A percentile compares a stretch with the other conserved stretches of the same genome.
Conservation (phyloP, 352 stramenopile species). For the Phytophthora brassicae region DNA sequence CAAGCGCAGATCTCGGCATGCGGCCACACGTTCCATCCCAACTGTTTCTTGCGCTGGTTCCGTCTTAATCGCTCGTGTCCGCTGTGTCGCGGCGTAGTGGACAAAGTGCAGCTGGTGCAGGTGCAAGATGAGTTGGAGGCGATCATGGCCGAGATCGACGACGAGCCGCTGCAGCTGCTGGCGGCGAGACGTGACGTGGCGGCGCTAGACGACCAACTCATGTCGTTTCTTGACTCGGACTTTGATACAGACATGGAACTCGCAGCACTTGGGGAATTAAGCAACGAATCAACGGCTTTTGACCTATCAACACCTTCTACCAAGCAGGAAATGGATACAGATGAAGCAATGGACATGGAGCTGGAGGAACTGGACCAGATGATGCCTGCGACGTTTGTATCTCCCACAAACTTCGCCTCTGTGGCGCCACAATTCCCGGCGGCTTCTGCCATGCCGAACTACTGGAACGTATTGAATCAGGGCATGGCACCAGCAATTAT, state of each 20-base stretch:
- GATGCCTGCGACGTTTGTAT: conserved; percentile 6
- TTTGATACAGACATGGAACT: conserved; percentile 76
- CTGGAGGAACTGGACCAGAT: conserved; percentile 31
- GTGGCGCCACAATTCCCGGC: conserved; percentile 52
- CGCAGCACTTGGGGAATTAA: conserved; percentile 54
- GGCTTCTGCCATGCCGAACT: conserved; percentile 78
- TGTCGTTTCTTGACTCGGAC: conserved; percentile 55
- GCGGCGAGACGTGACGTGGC: conserved; percentile 22
- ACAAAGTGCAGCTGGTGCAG: conserved; percentile 56
- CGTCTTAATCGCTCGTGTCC: conserved; percentile 72
- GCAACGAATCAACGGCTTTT: conserved; percentile 3
- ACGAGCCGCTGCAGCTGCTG: conserved; percentile 42
- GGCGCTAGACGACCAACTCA: conserved; percentile 40
- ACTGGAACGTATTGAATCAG: conserved; percentile 87
- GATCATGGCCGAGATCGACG: conserved; percentile 75
- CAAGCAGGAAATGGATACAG: conserved; percentile 24
- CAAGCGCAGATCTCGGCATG: conserved; percentile 68
- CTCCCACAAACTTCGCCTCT: conserved; percentile 18
- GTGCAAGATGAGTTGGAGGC: conserved; percentile 74
- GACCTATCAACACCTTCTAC: background rate
- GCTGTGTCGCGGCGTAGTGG: conserved; percentile 62
- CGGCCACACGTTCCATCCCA: conserved; percentile 78
- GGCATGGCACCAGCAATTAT: conserved; percentile 39
- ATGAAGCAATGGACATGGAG: conserved; percentile 42
- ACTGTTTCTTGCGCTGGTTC: conserved; percentile 84